Percentiles rank a stretch among this genome's conserved stretches.
Evolutionary conservation across 2,329 filamentous ascomycete species (phyloP).

Genomic region (Chalaropsis thielavioides): DNA sequence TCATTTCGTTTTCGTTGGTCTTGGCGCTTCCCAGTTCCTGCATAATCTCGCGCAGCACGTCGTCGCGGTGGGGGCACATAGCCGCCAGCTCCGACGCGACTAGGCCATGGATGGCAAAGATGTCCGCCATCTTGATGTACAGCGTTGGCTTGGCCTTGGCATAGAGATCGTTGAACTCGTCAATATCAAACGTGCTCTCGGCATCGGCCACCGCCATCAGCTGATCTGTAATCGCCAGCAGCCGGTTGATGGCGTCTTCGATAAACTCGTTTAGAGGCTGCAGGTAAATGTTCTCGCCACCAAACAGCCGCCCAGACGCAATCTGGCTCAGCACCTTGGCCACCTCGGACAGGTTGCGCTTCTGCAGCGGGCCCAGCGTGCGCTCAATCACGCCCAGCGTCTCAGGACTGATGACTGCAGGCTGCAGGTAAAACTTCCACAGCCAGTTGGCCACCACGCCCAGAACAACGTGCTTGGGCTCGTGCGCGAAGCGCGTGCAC

Average conservation of each 20-base stretch:
- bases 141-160: slow-evolving; percentile 90
- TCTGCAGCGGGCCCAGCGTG: slow-evolving; percentile 76
- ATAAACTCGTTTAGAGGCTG: slow-evolving; percentile 91
- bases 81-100: slow-evolving; percentile 63
- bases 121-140: slow-evolving; percentile 98
- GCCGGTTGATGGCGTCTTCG: slow-evolving; percentile 64
- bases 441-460: slow-evolving; percentile 82
- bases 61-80: slow-evolving; percentile 69
- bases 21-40: slow-evolving; percentile 91
- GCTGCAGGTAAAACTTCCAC: slow-evolving; percentile 87
- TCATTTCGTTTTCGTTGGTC: slow-evolving; percentile 88
- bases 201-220: slow-evolving; percentile 74
- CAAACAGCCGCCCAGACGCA: slow-evolving; percentile 76
- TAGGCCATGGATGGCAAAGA: slow-evolving; percentile 88
- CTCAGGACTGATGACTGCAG: slow-evolving; percentile 77
- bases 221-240: slow-evolving; percentile 59
- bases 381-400: slow-evolving; percentile 87
- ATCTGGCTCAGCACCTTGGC: slow-evolving; percentile 85
- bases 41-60: slow-evolving; percentile 79
- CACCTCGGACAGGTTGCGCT: slow-evolving; percentile 80
- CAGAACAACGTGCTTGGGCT: slow-evolving; percentile 61
- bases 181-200: slow-evolving; percentile 89
- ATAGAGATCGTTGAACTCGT: slow-evolving; percentile 97
- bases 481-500: slow-evolving; percentile 60
- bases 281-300: slow-evolving; percentile 86